A percentile compares a stretch with the other conserved stretches of the same genome.
These are phyloP conservation scores for Pterocarpus macrocarpus DNA, from an alignment of 306 rosid genomes.

Conservation along the genomic window DNA sequence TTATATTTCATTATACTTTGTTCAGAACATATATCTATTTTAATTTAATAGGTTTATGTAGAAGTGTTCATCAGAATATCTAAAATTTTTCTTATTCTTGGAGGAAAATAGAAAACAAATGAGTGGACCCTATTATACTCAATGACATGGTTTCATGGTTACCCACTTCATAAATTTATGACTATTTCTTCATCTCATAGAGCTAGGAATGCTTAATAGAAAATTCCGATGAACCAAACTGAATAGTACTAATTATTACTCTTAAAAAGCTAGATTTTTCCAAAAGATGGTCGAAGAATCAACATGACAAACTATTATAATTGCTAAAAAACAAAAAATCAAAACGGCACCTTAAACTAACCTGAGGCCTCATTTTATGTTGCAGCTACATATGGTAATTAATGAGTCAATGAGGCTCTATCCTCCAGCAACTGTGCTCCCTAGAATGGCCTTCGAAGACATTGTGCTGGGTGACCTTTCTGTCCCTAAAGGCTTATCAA, in stretches of 20 bases:
- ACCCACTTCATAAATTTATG: constrained; percentile 36
- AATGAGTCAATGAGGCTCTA: constrained; percentile 88
- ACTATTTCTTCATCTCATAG: constrained; percentile 13
- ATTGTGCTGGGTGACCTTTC: constrained; percentile 75
- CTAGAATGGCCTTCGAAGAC: constrained; percentile 87
- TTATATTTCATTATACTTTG: too few relatives aligned
- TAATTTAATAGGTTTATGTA: background rate
- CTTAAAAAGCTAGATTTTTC: background rate
- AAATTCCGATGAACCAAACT: background rate
- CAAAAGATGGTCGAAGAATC: constrained; percentile 35
- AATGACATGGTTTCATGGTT: constrained; percentile 20
- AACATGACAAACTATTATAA: constrained; percentile 8
- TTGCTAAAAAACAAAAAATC: background rate
- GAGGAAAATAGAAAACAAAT: background rate
- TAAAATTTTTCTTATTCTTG: background rate
- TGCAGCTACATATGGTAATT: constrained; percentile 85
- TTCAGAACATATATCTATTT: background rate
- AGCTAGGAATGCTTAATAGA: constrained; percentile 5
- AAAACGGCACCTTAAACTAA: background rate
- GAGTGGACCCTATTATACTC: constrained; percentile 42
- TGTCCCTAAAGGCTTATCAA: constrained; percentile 86
- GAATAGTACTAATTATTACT: background rate
- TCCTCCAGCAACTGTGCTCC: constrained; percentile 91
- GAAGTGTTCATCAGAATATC: too few relatives aligned
- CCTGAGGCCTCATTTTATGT: background rate